Conservation (phyloP, 2,329 filamentous ascomycete species). For the Hypoxylon sp. region DNA sequence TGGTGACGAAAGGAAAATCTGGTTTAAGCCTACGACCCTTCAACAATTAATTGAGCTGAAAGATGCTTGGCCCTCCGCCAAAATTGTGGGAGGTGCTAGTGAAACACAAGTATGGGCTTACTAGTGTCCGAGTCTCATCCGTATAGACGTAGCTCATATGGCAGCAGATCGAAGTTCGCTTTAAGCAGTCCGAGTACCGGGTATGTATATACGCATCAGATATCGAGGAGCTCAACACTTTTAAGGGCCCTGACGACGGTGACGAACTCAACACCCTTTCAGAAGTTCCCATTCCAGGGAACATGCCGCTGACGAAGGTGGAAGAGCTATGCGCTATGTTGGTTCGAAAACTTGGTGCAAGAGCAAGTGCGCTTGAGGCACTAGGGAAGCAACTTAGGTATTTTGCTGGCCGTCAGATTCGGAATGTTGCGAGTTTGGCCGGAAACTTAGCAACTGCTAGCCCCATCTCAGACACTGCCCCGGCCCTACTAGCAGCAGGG, state of each 20-base stretch:
- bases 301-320: constrained; percentile 91
- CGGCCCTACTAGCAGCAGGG: constrained; percentile 87
- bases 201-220: constrained; percentile 92
- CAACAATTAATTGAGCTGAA: constrained; percentile 93
- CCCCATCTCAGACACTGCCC: constrained; percentile 94
- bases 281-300: constrained; percentile 42
- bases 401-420: constrained; percentile 92
- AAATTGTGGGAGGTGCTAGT: constrained; percentile 92
- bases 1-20: constrained; percentile 91
- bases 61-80: constrained; percentile 82
- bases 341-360: constrained; percentile 78
- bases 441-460: constrained; percentile 93
- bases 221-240: constrained; percentile 86
- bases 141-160: constrained; percentile 34
- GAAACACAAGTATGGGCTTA: constrained; percentile 63
- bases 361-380: constrained; percentile 83
- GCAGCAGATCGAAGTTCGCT: constrained; percentile 96
- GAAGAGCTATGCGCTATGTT: constrained; percentile 85
- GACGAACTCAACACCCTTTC: constrained; percentile 71
- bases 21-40: constrained; percentile 88
- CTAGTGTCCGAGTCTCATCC: neutral
- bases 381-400: constrained; percentile 93
- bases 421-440: constrained; percentile 92
- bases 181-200: constrained; percentile 91
- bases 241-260: constrained; percentile 79